phyloP scores from a whole-genome alignment of 2,329 filamentous ascomycete species.

The Bipolaris sorokiniana region DNA sequence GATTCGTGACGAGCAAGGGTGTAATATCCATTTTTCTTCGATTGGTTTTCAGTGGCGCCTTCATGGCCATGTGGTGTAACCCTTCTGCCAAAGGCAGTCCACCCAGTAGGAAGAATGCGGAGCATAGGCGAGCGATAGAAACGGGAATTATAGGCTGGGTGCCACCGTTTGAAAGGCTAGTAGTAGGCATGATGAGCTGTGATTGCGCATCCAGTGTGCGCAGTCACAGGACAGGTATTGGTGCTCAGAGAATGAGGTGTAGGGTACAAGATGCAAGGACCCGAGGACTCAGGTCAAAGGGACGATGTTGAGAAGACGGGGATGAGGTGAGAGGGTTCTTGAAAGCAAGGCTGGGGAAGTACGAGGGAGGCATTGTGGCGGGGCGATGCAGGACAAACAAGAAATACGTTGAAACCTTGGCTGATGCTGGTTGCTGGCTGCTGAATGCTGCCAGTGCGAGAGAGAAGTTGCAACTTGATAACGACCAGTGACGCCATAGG shows the following conservation, averaged over 20 bases:
- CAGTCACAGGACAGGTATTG: slow-evolving; percentile 13
- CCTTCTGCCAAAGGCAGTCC: slow-evolving; percentile 32
- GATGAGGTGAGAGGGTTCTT: not conserved
- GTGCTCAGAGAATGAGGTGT: slow-evolving; percentile 18
- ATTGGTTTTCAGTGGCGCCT: slow-evolving; percentile 36
- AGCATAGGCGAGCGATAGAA: slow-evolving; percentile 30
- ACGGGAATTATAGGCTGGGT: slow-evolving; percentile 11
- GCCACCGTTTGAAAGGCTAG: slow-evolving; percentile 11
- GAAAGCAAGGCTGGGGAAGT: slow-evolving; percentile 6
- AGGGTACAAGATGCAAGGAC: slow-evolving; percentile 18
- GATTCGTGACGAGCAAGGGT: slow-evolving; percentile 73
- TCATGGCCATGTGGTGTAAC: slow-evolving; percentile 43
- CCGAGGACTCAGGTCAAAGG: slow-evolving; percentile 19
- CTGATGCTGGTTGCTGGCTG: slow-evolving; percentile 18
- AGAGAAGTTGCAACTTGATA: slow-evolving; percentile 34
- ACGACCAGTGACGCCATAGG: slow-evolving; percentile 31
- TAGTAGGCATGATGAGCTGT: slow-evolving; percentile 25
- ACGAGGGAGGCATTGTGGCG: slow-evolving; percentile 13
- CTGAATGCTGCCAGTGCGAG: slow-evolving; percentile 7
- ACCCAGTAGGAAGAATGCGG: slow-evolving; percentile 30
- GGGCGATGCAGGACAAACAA: slow-evolving; percentile 26
- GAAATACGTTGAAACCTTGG: slow-evolving; percentile 24
- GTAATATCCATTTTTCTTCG: slow-evolving; percentile 45
- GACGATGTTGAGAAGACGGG: slow-evolving; percentile 21
- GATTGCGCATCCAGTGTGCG: slow-evolving; percentile 21